phyloP scores from a whole-genome alignment of 1,139 yeast genomes.

The Diutina pseudorugosa region DNA sequence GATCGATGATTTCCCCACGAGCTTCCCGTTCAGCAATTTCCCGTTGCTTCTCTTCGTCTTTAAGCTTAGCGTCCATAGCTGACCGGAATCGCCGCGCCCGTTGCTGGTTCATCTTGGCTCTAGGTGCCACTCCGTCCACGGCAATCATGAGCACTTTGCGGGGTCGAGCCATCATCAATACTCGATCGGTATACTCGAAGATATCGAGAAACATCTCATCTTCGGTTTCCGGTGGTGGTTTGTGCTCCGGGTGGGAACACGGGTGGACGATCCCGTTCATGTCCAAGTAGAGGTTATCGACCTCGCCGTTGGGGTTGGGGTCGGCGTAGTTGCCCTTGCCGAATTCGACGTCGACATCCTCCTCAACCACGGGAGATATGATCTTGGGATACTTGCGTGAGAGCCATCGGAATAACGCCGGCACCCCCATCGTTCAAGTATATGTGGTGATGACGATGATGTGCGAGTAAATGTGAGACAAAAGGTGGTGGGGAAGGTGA shows the following conservation, averaged over 20 bases:
- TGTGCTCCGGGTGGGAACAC: slow-evolving; percentile 74
- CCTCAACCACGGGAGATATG: slow-evolving; percentile 81
- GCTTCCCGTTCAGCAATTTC: slow-evolving; percentile 38
- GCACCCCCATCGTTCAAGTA: slow-evolving; percentile 51
- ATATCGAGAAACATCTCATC: slow-evolving; percentile 91
- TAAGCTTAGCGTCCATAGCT: slow-evolving; percentile 41
- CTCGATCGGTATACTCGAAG: slow-evolving; percentile 87
- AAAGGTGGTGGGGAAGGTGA: neutral
- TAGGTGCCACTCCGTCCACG: slow-evolving; percentile 97
- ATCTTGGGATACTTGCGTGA: slow-evolving; percentile 89
- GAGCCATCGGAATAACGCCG: slow-evolving; percentile 95
- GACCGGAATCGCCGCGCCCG: slow-evolving; percentile 94
- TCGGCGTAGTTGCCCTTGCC: neutral
- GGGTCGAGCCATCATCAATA: slow-evolving; percentile 81
- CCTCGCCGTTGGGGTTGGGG: slow-evolving; percentile 64
- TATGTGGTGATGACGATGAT: neutral
- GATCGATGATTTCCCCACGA: slow-evolving; percentile 46
- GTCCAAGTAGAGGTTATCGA: slow-evolving; percentile 58
- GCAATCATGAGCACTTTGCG: slow-evolving; percentile 89
- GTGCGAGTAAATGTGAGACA: neutral
- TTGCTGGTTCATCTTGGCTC: slow-evolving; percentile 99
- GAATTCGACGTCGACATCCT: slow-evolving; percentile 17
- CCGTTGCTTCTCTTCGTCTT: slow-evolving; percentile 67
- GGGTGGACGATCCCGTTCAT: slow-evolving; percentile 96
- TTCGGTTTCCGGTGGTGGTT: slow-evolving; percentile 41